Evolutionary conservation across 1,284 basidiomycete genomes (phyloP), one percentile per base, ranked within the genome.

Genomic region (Rhodotorula sp.): DNA sequence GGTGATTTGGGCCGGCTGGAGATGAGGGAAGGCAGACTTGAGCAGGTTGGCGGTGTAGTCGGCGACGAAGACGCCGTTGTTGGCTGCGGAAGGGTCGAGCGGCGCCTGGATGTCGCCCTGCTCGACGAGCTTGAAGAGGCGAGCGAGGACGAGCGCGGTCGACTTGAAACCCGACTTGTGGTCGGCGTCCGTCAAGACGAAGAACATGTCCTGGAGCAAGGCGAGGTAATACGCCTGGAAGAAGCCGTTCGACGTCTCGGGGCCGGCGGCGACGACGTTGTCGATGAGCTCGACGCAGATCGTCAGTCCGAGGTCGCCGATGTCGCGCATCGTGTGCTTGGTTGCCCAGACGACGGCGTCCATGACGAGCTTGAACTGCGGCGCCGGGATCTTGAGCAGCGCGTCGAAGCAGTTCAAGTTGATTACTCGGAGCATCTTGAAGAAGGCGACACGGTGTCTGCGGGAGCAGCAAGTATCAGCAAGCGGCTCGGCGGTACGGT

Each of bases 251-350:
- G 88, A 86, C 57, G 94, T 90, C 16, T 85, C 82, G 7, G 87
- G 84, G 59, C 94, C 90, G 30, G 92, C 89, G 62, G 83, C 84
- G 10, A 93, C 89, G 78, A 99, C 95, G 83, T 98, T 99, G 84
- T 96, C 93, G 79, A 98, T 86, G 59, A 99, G 88, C 82, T 98
- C 95, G 76, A 94, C 83, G 74, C 91, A 93, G 80, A 99, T 94
- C 92, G 89, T 92, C 72, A 97, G 80, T 63, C 95, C 95, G 47
- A 89, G 92, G 80, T 99, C 96, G 34, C 94, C 92, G 76, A 99
- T 98, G 81, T 99, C 96, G 65, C 96, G 88, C 92, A 97, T 96
- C 24, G 94, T 97, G 83, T 99, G 96, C 83, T 99, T 99, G 85
- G 99, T 96, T 20, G 94, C 95, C 96, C 96, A 99, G 64, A 97